Evolutionary conservation across 176 grass and related monocot genomes (phyloP).

Genomic region (Lolium perenne): DNA sequence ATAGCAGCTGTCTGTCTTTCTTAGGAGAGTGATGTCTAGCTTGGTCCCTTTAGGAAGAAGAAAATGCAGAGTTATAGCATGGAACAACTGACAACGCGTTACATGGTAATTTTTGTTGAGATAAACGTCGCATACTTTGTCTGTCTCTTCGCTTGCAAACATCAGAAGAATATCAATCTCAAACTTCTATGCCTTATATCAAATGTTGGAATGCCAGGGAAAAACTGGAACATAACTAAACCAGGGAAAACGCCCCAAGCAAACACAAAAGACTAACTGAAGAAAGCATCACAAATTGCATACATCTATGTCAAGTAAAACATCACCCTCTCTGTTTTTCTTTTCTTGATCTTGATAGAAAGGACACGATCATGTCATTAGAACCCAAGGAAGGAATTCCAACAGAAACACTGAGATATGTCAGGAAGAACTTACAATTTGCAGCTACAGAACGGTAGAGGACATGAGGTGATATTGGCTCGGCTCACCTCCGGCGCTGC

Average conservation of each 20-base stretch:
- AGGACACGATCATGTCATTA: neutral
- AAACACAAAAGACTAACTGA: conserved; percentile 10
- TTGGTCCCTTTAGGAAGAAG: neutral
- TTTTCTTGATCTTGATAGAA: neutral
- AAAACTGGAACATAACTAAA: neutral
- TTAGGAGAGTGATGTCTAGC: neutral
- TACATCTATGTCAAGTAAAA: neutral
- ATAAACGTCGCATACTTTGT: neutral
- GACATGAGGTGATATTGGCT: conserved; percentile 68
- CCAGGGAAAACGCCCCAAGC: neutral
- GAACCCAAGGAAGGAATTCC: conserved; percentile 13
- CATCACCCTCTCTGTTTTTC: neutral
- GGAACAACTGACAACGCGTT: neutral
- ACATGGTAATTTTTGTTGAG: neutral
- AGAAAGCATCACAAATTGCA: conserved; percentile 5
- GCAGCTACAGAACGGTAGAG: conserved; percentile 37
- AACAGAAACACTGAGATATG: conserved; percentile 11
- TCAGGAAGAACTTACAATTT: conserved; percentile 21
- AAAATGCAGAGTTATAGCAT: neutral
- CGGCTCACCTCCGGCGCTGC: conserved; percentile 45
- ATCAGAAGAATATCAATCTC: neutral
- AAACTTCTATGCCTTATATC: neutral
- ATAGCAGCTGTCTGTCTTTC: neutral
- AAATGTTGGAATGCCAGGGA: neutral
- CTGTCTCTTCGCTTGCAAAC: conserved; percentile 20